These are phyloP conservation scores for Tricholomella constricta DNA, from an alignment of 768 basidiomycete species.

Conservation along the genomic window DNA sequence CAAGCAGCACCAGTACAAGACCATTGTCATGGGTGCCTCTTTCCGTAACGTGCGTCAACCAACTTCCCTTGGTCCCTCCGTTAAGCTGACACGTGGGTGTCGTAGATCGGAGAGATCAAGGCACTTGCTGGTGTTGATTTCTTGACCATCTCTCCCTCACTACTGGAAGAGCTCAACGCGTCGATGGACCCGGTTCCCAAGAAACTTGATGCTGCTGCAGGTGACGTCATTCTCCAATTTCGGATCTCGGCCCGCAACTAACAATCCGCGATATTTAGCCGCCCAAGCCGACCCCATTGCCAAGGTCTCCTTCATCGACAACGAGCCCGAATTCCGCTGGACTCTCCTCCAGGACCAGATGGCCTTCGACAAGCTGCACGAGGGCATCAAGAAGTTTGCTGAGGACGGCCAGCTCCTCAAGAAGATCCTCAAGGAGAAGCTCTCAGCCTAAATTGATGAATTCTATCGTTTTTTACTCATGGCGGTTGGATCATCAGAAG, in stretches of 20 bases:
- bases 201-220: conserved; percentile 70
- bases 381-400: conserved; percentile 98
- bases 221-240: conserved; percentile 39
- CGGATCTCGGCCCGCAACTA: conserved; percentile 1
- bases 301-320: conserved; percentile 85
- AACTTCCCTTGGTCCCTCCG: conserved; percentile 1
- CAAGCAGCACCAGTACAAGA: conserved; percentile 98
- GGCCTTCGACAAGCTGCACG: conserved; percentile 99
- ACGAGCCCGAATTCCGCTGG: conserved; percentile 98
- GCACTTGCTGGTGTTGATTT: conserved; percentile 96
- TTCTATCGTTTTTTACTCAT: neutral
- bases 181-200: conserved; percentile 77
- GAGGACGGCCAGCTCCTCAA: conserved; percentile 94
- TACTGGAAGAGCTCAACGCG: conserved; percentile 92
- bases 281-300: conserved; percentile 60
- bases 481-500: neutral
- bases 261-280: conserved; percentile 33
- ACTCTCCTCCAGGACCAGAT: conserved; percentile 87
- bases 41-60: conserved; percentile 86
- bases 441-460: conserved; percentile 43
- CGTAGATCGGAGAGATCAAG: conserved; percentile 86
- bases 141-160: conserved; percentile 89
- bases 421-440: conserved; percentile 69
- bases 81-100: conserved; percentile 11
- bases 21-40: conserved; percentile 99